Percentiles rank a stretch among this genome's conserved stretches.
Conservation (phyloP, 345 rosid genomes). For the Populus deltoides region DNA sequence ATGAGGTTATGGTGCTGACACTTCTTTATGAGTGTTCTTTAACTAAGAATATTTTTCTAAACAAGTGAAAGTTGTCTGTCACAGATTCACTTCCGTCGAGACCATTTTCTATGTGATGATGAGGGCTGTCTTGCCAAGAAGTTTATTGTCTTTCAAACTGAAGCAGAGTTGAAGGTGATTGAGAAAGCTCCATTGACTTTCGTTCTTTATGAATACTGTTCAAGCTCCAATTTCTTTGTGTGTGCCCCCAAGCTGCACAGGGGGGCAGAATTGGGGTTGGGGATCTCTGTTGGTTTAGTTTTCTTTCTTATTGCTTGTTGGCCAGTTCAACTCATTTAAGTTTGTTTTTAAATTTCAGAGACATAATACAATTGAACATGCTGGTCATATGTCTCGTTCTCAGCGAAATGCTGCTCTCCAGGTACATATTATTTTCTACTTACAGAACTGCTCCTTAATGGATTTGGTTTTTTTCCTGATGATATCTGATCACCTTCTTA, state of each 20-base stretch:
- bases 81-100: slow-evolving; percentile 86
- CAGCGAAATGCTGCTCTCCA: slow-evolving; percentile 94
- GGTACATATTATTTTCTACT: slow-evolving; percentile 33
- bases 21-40: not conserved
- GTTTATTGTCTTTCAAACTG: slow-evolving; percentile 79
- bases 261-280: not conserved
- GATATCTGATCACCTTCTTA: not conserved
- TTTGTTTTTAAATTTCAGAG: slow-evolving; percentile 50
- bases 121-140: slow-evolving; percentile 90
- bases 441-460: not conserved
- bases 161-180: slow-evolving; percentile 85
- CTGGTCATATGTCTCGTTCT: slow-evolving; percentile 90
- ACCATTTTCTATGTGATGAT: slow-evolving; percentile 92
- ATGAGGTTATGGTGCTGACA: not conserved
- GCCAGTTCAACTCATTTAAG: not conserved
- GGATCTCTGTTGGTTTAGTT: not conserved
- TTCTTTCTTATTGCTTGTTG: not conserved
- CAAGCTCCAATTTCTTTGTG: not conserved
- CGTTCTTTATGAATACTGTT: not conserved
- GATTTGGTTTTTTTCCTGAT: not conserved
- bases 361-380: slow-evolving; percentile 89
- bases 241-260: too few relatives aligned
- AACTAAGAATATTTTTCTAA: not conserved
- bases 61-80: slow-evolving; percentile 16
- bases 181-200: not conserved